A percentile compares a stretch with the other conserved stretches of the same genome.
Conservation (phyloP, 2,329 filamentous ascomycete genomes). For the Leptosphaerulina australis region DNA sequence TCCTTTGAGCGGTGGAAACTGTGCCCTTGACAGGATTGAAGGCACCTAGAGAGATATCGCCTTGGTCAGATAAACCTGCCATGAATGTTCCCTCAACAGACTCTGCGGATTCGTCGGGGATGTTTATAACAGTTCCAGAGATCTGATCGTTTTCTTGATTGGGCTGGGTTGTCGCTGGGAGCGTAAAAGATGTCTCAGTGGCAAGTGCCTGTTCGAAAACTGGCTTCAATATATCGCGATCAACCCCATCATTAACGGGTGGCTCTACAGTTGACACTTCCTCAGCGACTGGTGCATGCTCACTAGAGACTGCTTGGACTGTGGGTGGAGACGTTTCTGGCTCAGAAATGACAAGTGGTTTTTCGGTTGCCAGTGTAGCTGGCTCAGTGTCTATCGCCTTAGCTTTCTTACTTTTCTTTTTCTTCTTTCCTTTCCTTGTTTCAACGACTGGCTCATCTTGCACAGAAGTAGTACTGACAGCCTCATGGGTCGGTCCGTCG, state of each 20-base stretch:
- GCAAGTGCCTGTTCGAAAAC: neutral
- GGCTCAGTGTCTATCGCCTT: constrained; percentile 19
- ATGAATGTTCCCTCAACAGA: constrained; percentile 36
- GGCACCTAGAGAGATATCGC: no score
- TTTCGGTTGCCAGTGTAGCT: constrained; percentile 15
- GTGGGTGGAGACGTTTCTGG: neutral
- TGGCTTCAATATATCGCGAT: constrained; percentile 1
- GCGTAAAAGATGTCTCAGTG: neutral
- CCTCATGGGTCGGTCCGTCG: neutral
- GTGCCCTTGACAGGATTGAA: no score
- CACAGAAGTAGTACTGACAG: neutral
- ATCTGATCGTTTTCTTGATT: neutral
- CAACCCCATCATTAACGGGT: neutral
- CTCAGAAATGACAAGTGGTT: neutral
- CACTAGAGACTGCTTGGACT: constrained; percentile 4
- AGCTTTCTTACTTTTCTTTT: constrained; percentile 32
- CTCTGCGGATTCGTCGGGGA: constrained; percentile 34
- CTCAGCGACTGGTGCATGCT: neutral
- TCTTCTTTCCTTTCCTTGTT: constrained; percentile 31
- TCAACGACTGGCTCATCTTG: constrained; percentile 12
- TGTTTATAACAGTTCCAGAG: neutral
- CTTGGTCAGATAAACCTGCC: constrained; percentile 25
- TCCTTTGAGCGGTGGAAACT: neutral
- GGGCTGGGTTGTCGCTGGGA: neutral
- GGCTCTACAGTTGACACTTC: neutral